Conservation (phyloP, 2,329 filamentous ascomycete genomes). For the Diaporthe longicolla region DNA sequence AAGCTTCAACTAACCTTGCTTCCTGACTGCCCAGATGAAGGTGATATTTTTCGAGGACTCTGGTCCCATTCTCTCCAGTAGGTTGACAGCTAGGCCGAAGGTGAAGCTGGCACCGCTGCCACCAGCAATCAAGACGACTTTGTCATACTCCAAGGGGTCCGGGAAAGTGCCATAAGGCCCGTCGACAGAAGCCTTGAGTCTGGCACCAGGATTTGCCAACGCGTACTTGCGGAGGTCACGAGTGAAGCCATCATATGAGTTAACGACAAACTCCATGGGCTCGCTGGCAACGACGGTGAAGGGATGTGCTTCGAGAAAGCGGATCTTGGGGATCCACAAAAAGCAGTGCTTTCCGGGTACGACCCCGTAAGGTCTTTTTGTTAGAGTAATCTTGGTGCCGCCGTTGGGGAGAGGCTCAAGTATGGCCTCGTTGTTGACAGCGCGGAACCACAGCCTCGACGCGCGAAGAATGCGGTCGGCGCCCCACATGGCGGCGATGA, state of each 20-base stretch:
- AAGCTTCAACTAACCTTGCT: constrained; percentile 56
- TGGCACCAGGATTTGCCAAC: constrained; percentile 61
- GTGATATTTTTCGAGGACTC: constrained; percentile 57
- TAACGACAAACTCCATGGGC: constrained; percentile 71
- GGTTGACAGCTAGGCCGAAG: constrained; percentile 62
- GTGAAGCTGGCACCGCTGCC: constrained; percentile 74
- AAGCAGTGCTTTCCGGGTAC: constrained; percentile 73
- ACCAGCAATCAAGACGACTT: constrained; percentile 71
- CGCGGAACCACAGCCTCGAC: constrained; percentile 58
- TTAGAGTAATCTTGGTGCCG: constrained; percentile 68
- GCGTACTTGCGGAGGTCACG: constrained; percentile 67
- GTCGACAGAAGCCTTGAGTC: constrained; percentile 67
- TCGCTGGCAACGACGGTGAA: constrained; percentile 71
- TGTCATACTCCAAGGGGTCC: constrained; percentile 65
- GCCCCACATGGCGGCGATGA: constrained; percentile 63
- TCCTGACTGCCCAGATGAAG: constrained; percentile 64
- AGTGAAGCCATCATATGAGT: constrained; percentile 72
- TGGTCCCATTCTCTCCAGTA: constrained; percentile 58
- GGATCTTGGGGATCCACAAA: constrained; percentile 73
- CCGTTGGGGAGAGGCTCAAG: constrained; percentile 68
- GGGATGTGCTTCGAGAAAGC: constrained; percentile 71
- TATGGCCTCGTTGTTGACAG: constrained; percentile 65
- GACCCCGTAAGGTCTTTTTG: constrained; percentile 62
- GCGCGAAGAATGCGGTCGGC: constrained; percentile 65
- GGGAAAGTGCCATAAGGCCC: constrained; percentile 72